phyloP scores from a whole-genome alignment of 306 rosid genomes.

The Begonia loranthoides region DNA sequence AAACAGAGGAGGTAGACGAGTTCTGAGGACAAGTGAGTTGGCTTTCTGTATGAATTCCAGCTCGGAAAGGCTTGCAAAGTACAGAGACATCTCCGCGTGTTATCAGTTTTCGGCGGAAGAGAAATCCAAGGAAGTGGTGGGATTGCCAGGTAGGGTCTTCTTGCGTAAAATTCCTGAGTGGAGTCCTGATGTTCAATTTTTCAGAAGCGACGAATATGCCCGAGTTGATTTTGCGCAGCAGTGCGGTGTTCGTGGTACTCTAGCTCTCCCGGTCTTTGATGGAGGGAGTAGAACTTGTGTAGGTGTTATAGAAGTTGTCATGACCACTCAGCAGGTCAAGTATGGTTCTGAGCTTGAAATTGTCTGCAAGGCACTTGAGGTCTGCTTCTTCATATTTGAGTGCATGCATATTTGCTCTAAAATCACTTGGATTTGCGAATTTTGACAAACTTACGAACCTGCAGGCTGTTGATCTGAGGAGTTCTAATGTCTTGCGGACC shows the following conservation, averaged over 20 bases:
- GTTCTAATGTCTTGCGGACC: constrained; percentile 34
- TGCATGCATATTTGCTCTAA: neutral
- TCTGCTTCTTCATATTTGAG: constrained; percentile 16
- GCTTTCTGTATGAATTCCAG: constrained; percentile 41
- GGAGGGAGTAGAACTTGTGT: constrained; percentile 58
- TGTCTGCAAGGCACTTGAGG: constrained; percentile 91
- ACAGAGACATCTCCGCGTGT: constrained; percentile 44
- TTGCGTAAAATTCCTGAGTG: constrained; percentile 76
- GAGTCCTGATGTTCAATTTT: constrained; percentile 91
- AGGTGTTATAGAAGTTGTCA: constrained; percentile 88
- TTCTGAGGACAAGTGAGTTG: constrained; percentile 46
- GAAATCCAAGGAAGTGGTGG: constrained; percentile 33
- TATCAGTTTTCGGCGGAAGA: constrained; percentile 55
- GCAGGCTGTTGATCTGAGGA: constrained; percentile 83
- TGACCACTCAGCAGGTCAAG: constrained; percentile 54
- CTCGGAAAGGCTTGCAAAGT: constrained; percentile 47
- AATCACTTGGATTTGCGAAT: neutral
- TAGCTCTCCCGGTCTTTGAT: constrained; percentile 84
- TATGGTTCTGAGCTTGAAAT: constrained; percentile 56
- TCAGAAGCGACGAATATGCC: constrained; percentile 62
- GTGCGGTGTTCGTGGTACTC: constrained; percentile 60
- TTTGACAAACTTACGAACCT: constrained; percentile 3
- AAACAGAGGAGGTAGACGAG: constrained; percentile 39
- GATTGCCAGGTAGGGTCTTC: constrained; percentile 88
- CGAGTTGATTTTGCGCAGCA: constrained; percentile 62